Evolutionary conservation across 805 yeast species (phyloP), one percentile per base, ranked within the genome.

Genomic region (Priceomyces castillae): DNA sequence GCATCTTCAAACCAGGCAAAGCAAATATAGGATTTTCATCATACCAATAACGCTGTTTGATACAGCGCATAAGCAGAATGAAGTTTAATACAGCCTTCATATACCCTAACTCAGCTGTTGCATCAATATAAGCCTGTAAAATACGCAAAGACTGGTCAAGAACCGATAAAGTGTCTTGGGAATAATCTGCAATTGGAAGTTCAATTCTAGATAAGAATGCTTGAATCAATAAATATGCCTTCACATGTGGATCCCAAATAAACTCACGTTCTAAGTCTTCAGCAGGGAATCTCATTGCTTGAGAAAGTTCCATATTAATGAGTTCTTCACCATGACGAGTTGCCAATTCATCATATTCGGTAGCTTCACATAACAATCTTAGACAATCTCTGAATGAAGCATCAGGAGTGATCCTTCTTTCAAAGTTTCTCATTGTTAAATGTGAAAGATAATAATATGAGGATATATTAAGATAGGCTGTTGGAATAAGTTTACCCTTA

Each of bases 391-490:
- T 66, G 54, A 85, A 81, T 3, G 74, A 46, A 39, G 65, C 59
- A 9, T 59, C 81, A 6, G 66, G 66, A 26, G 61, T 59, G 14
- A 86, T 74, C 41, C 78, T 77, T 12, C 67, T 68, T 44, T 88
- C 65, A 41, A 92, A 69, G 44, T 76, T 78, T 46, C 97, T 73
- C 48, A 94, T 79, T 0, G 98, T 90, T 61, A 81, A 81, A 64
- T 94, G 98, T 1, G 97, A 89, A 54, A 94, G 73, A 68, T 94
- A 94, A 64, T 94, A 94, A 65, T 86, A 94, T 1, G 97, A 89
- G 1, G 96, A 78, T 33, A 94, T 87, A 48, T 81, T 78, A 65
- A 94, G 73, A 59, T 81, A 90, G 15, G 95, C 88, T 0, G 98
- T 90, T 6, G 96, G 76, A 26, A 82, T 54, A 19, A 69, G 64